phyloP scores from a whole-genome alignment of 208 protist genomes.

The Blastocrithidia nonstop region DNA sequence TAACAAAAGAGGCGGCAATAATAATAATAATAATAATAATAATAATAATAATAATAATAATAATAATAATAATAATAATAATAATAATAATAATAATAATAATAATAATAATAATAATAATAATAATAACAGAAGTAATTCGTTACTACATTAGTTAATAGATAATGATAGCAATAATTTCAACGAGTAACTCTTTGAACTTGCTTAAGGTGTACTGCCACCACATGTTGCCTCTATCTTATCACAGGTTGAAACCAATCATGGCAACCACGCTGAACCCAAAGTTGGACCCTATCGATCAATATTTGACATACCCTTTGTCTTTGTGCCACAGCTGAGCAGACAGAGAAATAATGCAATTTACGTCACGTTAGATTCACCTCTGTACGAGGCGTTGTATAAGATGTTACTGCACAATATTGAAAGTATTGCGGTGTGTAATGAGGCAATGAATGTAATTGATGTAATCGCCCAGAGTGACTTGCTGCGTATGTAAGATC shows the following conservation, averaged over 20 bases:
- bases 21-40: background rate
- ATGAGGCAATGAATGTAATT: constrained; percentile 34
- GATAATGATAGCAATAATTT: too few species aligned
- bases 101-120: too few species aligned
- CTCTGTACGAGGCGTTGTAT: constrained; percentile 45
- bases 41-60: background rate
- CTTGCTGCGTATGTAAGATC: constrained; percentile 72
- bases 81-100: too few species aligned
- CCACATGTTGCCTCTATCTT: constrained; percentile 39
- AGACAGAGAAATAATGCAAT: constrained; percentile 19
- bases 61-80: too few species aligned
- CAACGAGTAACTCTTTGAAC: too few species aligned
- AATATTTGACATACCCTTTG: constrained; percentile 69
- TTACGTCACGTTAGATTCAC: constrained; percentile 54
- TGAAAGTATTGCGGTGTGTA: constrained; percentile 49
- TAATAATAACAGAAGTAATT: too few species aligned
- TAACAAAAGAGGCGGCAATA: background rate
- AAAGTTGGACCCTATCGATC: constrained; percentile 43
- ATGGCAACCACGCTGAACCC: constrained; percentile 16
- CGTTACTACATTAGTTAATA: too few species aligned
- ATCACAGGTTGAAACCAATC: constrained; percentile 16
- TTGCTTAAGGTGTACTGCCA: constrained; percentile 27
- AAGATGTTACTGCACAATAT: constrained; percentile 51
- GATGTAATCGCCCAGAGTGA: constrained; percentile 74
- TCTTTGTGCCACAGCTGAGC: constrained; percentile 42